These are phyloP conservation scores for Venturiaceae sp. DNA, from an alignment of 2,329 filamentous ascomycete genomes.

Conservation along the genomic window DNA sequence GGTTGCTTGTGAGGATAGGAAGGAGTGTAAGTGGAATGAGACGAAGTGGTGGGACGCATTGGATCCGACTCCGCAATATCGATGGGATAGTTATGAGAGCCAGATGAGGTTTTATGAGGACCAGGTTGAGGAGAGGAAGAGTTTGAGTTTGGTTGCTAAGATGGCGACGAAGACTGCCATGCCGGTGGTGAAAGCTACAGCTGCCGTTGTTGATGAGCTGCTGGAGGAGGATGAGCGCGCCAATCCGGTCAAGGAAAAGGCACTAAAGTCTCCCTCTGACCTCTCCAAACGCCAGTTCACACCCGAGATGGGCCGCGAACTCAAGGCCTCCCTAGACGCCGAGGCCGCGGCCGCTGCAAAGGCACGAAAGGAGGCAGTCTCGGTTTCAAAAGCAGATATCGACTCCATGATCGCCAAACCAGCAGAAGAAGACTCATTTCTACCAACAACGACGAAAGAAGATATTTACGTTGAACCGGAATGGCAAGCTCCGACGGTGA, in stretches of 20 bases:
- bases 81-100: constrained; percentile 21
- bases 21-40: constrained; percentile 34
- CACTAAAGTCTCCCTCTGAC: neutral
- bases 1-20: constrained; percentile 33
- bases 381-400: neutral
- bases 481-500: constrained; percentile 2
- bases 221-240: neutral
- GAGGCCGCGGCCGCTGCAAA: neutral
- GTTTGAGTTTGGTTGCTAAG: constrained; percentile 13
- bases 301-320: neutral
- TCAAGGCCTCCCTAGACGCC: neutral
- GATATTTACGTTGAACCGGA: neutral
- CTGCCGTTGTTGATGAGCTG: neutral
- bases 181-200: neutral
- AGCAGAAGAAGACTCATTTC: neutral
- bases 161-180: neutral
- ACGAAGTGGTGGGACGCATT: constrained; percentile 31
- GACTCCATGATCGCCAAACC: neutral
- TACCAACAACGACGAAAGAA: neutral
- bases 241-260: neutral
- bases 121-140: constrained; percentile 15
- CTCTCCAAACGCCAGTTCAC: neutral
- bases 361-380: neutral
- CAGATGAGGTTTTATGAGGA: constrained; percentile 21
- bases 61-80: constrained; percentile 22